Evolutionary conservation across 2,329 filamentous ascomycete species (phyloP).

Genomic region (Gnomoniopsis sp.): DNA sequence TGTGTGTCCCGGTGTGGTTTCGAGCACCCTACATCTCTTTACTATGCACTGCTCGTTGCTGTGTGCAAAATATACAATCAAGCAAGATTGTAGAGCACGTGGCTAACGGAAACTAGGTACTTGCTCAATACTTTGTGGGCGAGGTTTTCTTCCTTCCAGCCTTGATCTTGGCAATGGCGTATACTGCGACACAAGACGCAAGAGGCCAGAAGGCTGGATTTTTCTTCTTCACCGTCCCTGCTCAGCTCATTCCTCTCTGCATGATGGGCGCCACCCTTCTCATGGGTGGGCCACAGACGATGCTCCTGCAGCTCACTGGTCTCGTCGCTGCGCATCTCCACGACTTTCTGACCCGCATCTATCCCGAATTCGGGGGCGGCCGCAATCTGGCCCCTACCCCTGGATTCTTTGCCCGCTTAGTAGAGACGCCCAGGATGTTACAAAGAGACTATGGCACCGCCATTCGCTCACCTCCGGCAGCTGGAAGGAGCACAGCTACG

Average conservation of each 20-base stretch:
- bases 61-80: constrained; percentile 2
- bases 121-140: constrained; percentile 51
- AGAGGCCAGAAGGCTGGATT: constrained; percentile 72
- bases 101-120: constrained; percentile 33
- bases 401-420: constrained; percentile 63
- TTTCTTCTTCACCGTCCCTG: constrained; percentile 79
- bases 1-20: constrained; percentile 55
- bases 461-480: constrained; percentile 36
- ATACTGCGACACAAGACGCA: constrained; percentile 84
- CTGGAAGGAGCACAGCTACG: constrained; percentile 39
- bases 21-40: constrained; percentile 58
- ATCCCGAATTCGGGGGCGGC: constrained; percentile 85
- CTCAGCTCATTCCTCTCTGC: constrained; percentile 75
- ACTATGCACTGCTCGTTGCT: constrained; percentile 20
- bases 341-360: constrained; percentile 84
- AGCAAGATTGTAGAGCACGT: neutral
- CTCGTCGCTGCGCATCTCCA: constrained; percentile 84
- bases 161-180: constrained; percentile 74
- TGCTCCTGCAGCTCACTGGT: constrained; percentile 69
- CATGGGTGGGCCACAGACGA: constrained; percentile 52
- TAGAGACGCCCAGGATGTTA: constrained; percentile 47
- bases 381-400: constrained; percentile 75
- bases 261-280: constrained; percentile 75
- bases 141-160: constrained; percentile 54
- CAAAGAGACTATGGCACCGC: constrained; percentile 62